Evolutionary conservation across 2,329 filamentous ascomycete genomes (phyloP), one percentile per base, ranked within the genome.

Genomic region (Didymella glomerata): DNA sequence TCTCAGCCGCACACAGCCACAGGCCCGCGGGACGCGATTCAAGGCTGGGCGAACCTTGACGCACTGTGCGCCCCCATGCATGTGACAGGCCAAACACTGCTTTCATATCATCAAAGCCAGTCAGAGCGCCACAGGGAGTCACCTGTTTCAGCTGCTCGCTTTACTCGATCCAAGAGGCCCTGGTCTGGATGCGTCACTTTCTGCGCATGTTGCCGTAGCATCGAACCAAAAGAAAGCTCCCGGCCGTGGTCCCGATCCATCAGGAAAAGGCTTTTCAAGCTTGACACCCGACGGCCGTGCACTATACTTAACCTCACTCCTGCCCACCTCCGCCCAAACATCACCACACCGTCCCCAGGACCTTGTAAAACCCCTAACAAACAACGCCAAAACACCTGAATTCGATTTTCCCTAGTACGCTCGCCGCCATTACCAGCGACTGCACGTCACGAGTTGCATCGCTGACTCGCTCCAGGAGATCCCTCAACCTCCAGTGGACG

Each of bases 291-390:
- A 51, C 53, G 58, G 53, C 48, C 62, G 45, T 55, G 55, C 56
- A 55, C 60, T 61, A 63, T 44, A 61, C 53, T 57, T 52, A 60
- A 64, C 56, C 56, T 46, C 61, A 51, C 49, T 45, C 61, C 54
- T 53, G 52, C 57, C 60, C 62, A 46, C 57, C 57, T 48, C 41
- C 61, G 56, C 48, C 56, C 49, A 48, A 53, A 45, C 65, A 57
- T 54, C 61, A 60, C 60, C 65, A 63, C 67, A 69, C 54, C 61
- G 69, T 72, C 71, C 68, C 57, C 54, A 64, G 70, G 69, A 71
- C 71, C 67, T 44, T 54, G 59, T 59, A 61, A 46, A 57, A 47
- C 36, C 45, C 47, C 46, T 50, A 53, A 8, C 34, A 53, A 27
- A 48, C 47, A 34, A 20, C n/a, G 40, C 18, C 27, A 47, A 30